Base-by-base conservation (phyloP, 1,139 yeast genomes). In the Magnusiomyces paraingens region DNA sequence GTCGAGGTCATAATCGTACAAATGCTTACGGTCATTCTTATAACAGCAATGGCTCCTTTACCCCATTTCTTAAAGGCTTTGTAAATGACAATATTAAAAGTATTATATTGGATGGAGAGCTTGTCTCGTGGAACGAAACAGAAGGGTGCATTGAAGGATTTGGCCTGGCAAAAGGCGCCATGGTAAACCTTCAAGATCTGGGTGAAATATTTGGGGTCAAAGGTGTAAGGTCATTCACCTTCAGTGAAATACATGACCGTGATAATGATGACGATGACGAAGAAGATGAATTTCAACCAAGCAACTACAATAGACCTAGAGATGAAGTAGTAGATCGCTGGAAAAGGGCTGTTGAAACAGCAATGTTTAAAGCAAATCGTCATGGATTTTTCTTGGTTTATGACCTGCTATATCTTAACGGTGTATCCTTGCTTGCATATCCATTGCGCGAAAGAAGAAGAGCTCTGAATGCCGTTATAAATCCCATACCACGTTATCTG, bases 81-180 rank as follows among this genome's bases (percentile, higher is more conserved):
- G 73, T 83, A 57, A 69, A 71, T 21, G 69, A 70, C 0, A 59
- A 67, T 40, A 80, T 87, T 2, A 64, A 71, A 49, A 69, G 47
- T 50, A 66, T 75, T 45, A 76, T 93, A 1, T 66, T 93, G 3
- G 99, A 93, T 70, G 98, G 99, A 1, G 99, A 93, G 69, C 86
- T 93, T 90, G 83, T 91, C 0, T 90, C 95, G 0, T 90, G 82
- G 79, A 96, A 91, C 66, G 49, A 46, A n/a, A 26, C 36, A 2
- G 49, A 46, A 35, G 39, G 49, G 14, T 32, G 15, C 4, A 21
- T 46, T 32, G 49, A 46, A 46, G 49, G 49, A 2, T 46, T 46
- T 21, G 36, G 18, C 15, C 21, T 26, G 20, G 29, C 36, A 6
- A 46, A 46, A 46, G 41, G 49, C 18, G 49, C 49, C 15, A 20